Evolutionary conservation across 2,329 filamentous ascomycete genomes (phyloP), one percentile per base, ranked within the genome.

Genomic region (Aspergillus udagawae): DNA sequence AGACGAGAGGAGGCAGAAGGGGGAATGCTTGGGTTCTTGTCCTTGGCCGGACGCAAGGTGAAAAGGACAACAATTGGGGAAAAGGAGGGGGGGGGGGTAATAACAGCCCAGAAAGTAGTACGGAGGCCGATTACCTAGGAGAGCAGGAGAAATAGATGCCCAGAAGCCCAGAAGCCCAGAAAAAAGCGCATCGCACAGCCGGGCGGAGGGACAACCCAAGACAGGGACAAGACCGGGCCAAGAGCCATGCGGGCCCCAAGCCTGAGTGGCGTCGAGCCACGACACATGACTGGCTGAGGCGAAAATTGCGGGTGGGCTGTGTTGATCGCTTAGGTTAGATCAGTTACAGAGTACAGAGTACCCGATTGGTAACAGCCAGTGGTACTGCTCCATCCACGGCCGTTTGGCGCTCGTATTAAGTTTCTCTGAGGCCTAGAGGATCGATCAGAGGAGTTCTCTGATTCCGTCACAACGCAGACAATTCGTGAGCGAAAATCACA

Each of bases 141-240:
- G 59, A 59, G 28, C 28, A 29, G 28, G 10, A 62, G 12, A 35
- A 35, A 12, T 60, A 60, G 55, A 58, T 67, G 66, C 44, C 44
- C 44, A 47, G 44, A 47, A 27, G 44, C 69, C 69, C 67, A 72
- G 67, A 60, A 69, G 72, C 71, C 72, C 66, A 74, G 71, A 70
- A 67, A 68, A 70, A 61, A 55, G 63, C 62, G 62, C 63, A 63
- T 63, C 63, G 62, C 66, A 67, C 63, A 65, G 65, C 60, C 65
- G 62, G 62, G 70, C 69, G 68, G 70, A 69, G 64, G 63, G 63
- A 59, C 62, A 64, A 63, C 61, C 65, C 64, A 65, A 65, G 62
- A 65, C 58, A 57, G 55, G 59, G 64, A 66, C 65, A 67, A 70
- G 67, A 70, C 67, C 66, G 69, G 69, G 69, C 70, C 70, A 73